A percentile compares a stretch with the other conserved stretches of the same genome.
phyloP scores from a whole-genome alignment of 2,329 filamentous ascomycete species.

The Clonostachys chloroleuca region DNA sequence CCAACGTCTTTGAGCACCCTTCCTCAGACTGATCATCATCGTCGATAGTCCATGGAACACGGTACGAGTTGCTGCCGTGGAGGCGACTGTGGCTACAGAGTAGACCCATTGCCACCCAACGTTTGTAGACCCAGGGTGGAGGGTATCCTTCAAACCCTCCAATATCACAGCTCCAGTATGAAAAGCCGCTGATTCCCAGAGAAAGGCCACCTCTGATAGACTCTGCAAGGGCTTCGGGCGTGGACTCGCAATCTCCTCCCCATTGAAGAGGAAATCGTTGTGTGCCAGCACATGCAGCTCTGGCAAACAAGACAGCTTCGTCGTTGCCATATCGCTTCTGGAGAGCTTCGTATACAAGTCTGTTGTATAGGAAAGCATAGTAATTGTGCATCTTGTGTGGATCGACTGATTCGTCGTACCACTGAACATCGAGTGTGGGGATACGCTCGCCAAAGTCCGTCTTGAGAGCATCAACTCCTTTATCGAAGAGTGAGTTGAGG shows the following conservation, averaged over 20 bases:
- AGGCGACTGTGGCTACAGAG: slow-evolving; percentile 67
- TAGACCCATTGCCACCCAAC: slow-evolving; percentile 73
- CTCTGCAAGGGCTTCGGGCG: slow-evolving; percentile 69
- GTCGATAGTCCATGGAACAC: slow-evolving; percentile 72
- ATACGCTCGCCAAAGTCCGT: slow-evolving; percentile 75
- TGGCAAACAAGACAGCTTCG: slow-evolving; percentile 62
- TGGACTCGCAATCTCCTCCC: slow-evolving; percentile 74
- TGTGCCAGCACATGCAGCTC: slow-evolving; percentile 62
- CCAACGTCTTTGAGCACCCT: slow-evolving; percentile 45
- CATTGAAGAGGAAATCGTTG: slow-evolving; percentile 68
- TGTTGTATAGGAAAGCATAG: slow-evolving; percentile 72
- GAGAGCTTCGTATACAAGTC: slow-evolving; percentile 62
- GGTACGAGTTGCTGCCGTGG: slow-evolving; percentile 66
- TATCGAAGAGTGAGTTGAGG: slow-evolving; percentile 59
- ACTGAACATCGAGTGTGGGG: slow-evolving; percentile 60
- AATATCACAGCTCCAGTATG: slow-evolving; percentile 68
- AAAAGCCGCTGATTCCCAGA: slow-evolving; percentile 59
- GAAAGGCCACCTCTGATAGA: slow-evolving; percentile 62
- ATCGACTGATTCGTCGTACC: slow-evolving; percentile 55
- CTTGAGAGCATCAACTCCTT: slow-evolving; percentile 69
- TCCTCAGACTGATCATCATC: slow-evolving; percentile 52
- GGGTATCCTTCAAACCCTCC: slow-evolving; percentile 69
- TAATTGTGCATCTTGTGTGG: slow-evolving; percentile 71
- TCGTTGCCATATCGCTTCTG: slow-evolving; percentile 43
- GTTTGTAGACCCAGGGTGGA: slow-evolving; percentile 67